Evolutionary conservation across 192 early-diverging fungal species (phyloP), one percentile per base, ranked within the genome.

Genomic region (Bifiguratus adelaidae): DNA sequence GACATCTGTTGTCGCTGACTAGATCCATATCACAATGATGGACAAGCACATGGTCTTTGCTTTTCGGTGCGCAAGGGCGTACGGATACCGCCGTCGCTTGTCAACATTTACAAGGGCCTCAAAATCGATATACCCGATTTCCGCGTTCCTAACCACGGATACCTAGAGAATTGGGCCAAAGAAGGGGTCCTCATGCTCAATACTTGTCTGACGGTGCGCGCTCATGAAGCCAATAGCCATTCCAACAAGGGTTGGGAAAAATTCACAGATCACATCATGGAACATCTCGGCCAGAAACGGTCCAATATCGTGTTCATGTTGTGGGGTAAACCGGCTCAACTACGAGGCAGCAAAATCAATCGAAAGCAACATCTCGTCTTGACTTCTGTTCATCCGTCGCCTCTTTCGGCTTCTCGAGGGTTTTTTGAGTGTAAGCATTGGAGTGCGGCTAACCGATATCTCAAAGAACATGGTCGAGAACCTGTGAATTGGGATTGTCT

Each of bases 101-200:
- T 76, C 20, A 97, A 97, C 65, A 97, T 97, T 56, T 96, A 83
- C 67, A 82, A 80, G 51, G 87, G 78, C 23, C 60, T 97, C 7
- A 55, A 78, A 26, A 60, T 33, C 22, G 91, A 93, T 51, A 75
- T 80, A 26, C 78, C 81, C 0, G 61, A 68, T 7, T 95, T 94
- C 59, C 30, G 50, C 16, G 60, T 49, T 7, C 94, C 92, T 3
- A 50, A 56, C 8, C 89, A 93, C 40, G 92, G 92, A 35, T 67
- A 56, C 43, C 60, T 91, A n/a, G 67, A 68, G n/a, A 75, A 75
- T 9, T 91, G 88, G 88, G 80, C 86, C 0, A 62, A 79, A 52
- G 80, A 88, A 53, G 91, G 93, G 3, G 92, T 97, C 16, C 58
- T 97, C 30, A 58, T 97, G 51, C 71, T 97, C 16, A 97, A 97